phyloP scores from a whole-genome alignment of 2,329 filamentous ascomycete species.

The Pyrenophora teres region DNA sequence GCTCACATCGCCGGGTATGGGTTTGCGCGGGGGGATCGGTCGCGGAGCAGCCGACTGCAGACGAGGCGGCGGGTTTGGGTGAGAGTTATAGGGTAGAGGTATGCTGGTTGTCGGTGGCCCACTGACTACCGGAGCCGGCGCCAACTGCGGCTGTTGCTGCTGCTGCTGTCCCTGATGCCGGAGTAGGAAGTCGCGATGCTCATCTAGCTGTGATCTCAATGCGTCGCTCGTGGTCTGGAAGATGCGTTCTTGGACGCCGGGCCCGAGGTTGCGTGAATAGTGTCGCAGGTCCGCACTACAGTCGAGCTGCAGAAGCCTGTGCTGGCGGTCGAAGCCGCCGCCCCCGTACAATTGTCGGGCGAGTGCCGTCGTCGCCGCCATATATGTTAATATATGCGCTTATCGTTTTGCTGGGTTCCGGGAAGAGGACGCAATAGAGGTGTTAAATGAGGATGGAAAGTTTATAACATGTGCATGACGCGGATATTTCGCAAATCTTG shows the following conservation, averaged over 20 bases:
- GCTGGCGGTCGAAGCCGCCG: conserved; percentile 19
- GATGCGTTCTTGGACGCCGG: conserved; percentile 26
- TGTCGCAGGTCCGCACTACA: conserved; percentile 28
- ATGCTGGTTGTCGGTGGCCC: conserved; percentile 1
- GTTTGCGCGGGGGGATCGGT: conserved; percentile 1
- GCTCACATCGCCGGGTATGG: conserved; percentile 8
- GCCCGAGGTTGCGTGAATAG: conserved; percentile 29
- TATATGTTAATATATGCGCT: conserved; percentile 1
- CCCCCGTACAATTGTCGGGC: conserved; percentile 3
- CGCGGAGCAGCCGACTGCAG: conserved; percentile 14
- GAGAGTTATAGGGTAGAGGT: not conserved
- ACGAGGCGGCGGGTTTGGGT: conserved; percentile 12
- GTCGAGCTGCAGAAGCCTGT: conserved; percentile 26
- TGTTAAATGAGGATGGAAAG: conserved; percentile 8
- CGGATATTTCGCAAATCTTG: conserved; percentile 11
- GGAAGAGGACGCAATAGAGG: not conserved
- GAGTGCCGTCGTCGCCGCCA: conserved; percentile 5
- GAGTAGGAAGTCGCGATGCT: conserved; percentile 25
- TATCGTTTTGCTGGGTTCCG: not conserved
- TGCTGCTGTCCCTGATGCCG: conserved; percentile 16
- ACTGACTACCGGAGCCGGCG: conserved; percentile 10
- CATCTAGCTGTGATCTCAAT: conserved; percentile 25
- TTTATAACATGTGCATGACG: conserved; percentile 11
- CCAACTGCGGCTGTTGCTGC: conserved; percentile 14
- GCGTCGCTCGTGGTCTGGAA: conserved; percentile 28